Conservation (phyloP, 805 yeast genomes). For the Spencermartinsiella europaea region DNA sequence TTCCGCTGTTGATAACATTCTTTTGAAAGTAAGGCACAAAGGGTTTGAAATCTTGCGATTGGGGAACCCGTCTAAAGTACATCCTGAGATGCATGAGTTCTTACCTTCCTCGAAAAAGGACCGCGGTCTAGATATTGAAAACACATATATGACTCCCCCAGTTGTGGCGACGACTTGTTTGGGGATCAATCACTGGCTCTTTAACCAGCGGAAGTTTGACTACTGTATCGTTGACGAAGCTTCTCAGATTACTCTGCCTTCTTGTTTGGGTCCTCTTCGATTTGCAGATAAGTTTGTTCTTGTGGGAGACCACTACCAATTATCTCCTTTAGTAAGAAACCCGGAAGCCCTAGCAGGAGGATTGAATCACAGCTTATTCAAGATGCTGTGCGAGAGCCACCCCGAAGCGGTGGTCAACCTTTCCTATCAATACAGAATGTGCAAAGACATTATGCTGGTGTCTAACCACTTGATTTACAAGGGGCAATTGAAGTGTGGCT, state of each 20-base stretch:
- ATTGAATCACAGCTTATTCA: conserved; percentile 71
- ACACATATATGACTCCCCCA: conserved; percentile 48
- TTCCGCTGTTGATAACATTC: conserved; percentile 92
- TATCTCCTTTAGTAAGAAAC: conserved; percentile 80
- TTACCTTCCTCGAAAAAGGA: conserved; percentile 38
- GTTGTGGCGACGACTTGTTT: conserved; percentile 89
- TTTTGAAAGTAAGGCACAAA: conserved; percentile 57
- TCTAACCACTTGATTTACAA: conserved; percentile 77
- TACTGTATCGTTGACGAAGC: conserved; percentile 96
- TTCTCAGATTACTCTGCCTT: conserved; percentile 89
- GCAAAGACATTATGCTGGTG: conserved; percentile 76
- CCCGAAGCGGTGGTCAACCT: conserved; percentile 75
- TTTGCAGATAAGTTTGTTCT: conserved; percentile 73
- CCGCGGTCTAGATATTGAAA: conserved; percentile 38
- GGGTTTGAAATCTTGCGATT: conserved; percentile 54
- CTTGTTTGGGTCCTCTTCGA: conserved; percentile 81
- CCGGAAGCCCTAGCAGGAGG: conserved; percentile 61
- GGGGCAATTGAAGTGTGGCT: conserved; percentile 73
- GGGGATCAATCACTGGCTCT: conserved; percentile 61
- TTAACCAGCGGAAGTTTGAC: conserved; percentile 62
- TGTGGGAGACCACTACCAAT: conserved; percentile 95
- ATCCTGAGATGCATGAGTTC: conserved; percentile 52
- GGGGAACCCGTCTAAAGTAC: conserved; percentile 56
- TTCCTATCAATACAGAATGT: conserved; percentile 87
- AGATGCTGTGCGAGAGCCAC: conserved; percentile 60